A percentile compares a stretch with the other conserved stretches of the same genome.
Conservation (phyloP, 2,329 filamentous ascomycete genomes). For the Pseudogymnoascus sp. region DNA sequence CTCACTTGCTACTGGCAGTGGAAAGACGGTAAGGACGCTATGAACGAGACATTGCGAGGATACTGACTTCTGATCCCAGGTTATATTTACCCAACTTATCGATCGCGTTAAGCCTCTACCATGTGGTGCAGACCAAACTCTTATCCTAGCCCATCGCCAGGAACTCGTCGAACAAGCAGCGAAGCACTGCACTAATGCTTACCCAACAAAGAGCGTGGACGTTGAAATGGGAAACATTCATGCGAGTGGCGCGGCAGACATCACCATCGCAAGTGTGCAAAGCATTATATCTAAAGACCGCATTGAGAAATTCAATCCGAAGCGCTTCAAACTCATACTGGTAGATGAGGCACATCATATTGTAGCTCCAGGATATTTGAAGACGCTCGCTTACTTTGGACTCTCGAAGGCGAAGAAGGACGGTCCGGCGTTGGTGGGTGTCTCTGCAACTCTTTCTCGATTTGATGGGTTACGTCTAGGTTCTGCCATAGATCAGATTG, state of each 20-base stretch:
- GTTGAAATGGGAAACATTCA: constrained; percentile 81
- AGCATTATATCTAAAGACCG: constrained; percentile 71
- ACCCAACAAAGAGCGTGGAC: constrained; percentile 73
- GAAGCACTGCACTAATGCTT: constrained; percentile 69
- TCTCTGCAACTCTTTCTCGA: constrained; percentile 71
- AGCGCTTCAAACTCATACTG: constrained; percentile 75
- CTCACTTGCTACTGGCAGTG: constrained; percentile 78
- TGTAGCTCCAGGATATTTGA: constrained; percentile 71
- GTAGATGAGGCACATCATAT: constrained; percentile 98
- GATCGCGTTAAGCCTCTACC: constrained; percentile 56
- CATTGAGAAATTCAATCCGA: constrained; percentile 73
- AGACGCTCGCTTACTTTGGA: constrained; percentile 68
- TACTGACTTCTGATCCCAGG: constrained; percentile 38
- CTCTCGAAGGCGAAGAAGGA: constrained; percentile 43
- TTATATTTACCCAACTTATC: constrained; percentile 95
- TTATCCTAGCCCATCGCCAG: constrained; percentile 85
- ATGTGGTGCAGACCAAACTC: constrained; percentile 58
- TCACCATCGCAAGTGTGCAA: constrained; percentile 83
- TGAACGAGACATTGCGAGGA: neutral
- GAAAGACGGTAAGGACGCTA: constrained; percentile 61
- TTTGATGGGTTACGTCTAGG: constrained; percentile 79
- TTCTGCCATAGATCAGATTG: constrained; percentile 83
- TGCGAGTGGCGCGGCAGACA: constrained; percentile 75
- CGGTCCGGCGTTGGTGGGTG: constrained; percentile 68
- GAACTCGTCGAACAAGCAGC: constrained; percentile 94